These are phyloP conservation scores for Striga hermonthica DNA, from an alignment of 305 asterid genomes.

Conservation along the genomic window DNA sequence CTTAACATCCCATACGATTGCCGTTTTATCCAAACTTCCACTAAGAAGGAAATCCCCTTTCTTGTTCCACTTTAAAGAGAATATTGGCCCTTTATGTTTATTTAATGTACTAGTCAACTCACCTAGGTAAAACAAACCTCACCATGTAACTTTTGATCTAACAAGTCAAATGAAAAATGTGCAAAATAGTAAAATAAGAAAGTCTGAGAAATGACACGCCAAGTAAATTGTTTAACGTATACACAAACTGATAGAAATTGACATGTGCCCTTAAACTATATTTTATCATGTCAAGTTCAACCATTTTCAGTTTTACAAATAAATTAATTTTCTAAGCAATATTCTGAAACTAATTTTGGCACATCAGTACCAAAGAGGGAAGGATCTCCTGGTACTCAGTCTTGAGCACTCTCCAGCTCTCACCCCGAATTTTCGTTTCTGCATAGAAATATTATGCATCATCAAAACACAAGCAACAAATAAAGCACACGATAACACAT, in stretches of 20 bases:
- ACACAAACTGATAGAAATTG: too few species aligned
- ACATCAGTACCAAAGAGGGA: neutral
- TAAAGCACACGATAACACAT: too few species aligned
- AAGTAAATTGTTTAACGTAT: too few species aligned
- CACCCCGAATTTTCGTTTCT: too few species aligned
- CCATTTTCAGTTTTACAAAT: too few species aligned
- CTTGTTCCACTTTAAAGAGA: constrained; percentile 81
- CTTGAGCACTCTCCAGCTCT: constrained; percentile 3
- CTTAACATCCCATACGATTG: constrained; percentile 75
- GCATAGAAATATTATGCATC: too few species aligned
- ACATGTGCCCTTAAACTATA: too few species aligned
- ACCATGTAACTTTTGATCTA: constrained; percentile 16
- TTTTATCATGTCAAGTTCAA: constrained; percentile 8
- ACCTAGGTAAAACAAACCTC: constrained; percentile 42
- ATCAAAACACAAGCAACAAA: too few species aligned
- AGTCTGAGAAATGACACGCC: too few species aligned
- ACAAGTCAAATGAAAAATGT: too few species aligned
- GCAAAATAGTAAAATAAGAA: too few species aligned
- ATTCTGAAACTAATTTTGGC: neutral
- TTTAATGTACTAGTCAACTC: constrained; percentile 55
- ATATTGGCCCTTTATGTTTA: constrained; percentile 75
- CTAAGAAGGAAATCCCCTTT: constrained; percentile 73
- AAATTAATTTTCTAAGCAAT: too few species aligned
- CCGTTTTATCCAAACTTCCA: constrained; percentile 77
- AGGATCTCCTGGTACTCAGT: neutral